Evolutionary conservation across 768 basidiomycete genomes (phyloP), one percentile per base, ranked within the genome.

Genomic region (Plicaturopsis crispa): DNA sequence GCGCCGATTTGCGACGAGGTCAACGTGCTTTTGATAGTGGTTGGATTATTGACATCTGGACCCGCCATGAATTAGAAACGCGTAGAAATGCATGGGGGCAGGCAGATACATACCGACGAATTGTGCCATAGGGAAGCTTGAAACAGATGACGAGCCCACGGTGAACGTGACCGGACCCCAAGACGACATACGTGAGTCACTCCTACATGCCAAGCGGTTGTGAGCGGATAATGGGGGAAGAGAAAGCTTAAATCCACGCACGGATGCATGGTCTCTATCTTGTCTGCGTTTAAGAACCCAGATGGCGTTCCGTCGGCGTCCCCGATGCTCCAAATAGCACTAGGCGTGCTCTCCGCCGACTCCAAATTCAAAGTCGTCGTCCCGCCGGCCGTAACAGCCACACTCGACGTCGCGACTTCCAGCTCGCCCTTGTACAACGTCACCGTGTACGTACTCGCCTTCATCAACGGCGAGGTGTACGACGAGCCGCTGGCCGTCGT

Each of bases 41-140:
- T 67, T 1, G 66, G 66, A 45, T 61, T 63, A 42, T 68, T 69
- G 21, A 69, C 64, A 57, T 65, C 33, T 7, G 24, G 38, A 4
- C 20, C 12, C 22, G 17, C 4, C 17, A 36, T 32, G 22, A 16
- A 7, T 34, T 18, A 41, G 33, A 18, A 36, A 33, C 17, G 12
- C 23, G 22, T 17, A 11, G 12, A 24, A 6, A 23, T n/a, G 12
- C 14, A 16, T 1, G 10, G n/a, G 21, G 6, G n/a, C 7, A 10
- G 18, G n/a, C n/a, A 12, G 8, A 36, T 56, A 35, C 40, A 65
- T 64, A 4, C 36, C 54, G 48, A 65, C 65, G 54, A 69, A 72
- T 41, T 65, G 63, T n/a, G 69, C 69, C 70, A 73, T 71, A 1
- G 71, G 71, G 59, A 68, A 70, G n/a, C 59, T 54, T 12, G 56